Conservation (phyloP, 2,329 filamentous ascomycete genomes). For the Cladosporium cucumerinum region DNA sequence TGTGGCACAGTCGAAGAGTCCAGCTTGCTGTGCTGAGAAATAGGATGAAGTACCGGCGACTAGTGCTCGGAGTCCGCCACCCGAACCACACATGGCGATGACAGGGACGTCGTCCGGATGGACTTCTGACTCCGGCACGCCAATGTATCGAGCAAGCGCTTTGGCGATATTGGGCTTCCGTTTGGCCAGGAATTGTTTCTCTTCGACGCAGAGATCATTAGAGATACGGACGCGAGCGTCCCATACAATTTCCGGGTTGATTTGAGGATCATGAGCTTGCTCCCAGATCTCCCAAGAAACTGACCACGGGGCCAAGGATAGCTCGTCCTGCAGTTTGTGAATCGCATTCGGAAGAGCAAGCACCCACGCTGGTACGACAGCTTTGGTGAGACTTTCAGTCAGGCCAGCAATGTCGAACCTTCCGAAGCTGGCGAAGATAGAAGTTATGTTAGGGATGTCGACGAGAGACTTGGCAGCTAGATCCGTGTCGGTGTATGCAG, state of each 20-base stretch:
- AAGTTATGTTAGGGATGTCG: conserved; percentile 16
- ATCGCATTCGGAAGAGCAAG: conserved; percentile 71
- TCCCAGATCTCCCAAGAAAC: conserved; percentile 90
- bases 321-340: conserved; percentile 78
- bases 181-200: conserved; percentile 68
- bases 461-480: background rate
- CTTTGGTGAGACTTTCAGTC: conserved; percentile 27
- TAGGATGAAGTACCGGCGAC: conserved; percentile 88
- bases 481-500: background rate
- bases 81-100: conserved; percentile 92
- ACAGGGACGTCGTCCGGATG: conserved; percentile 88
- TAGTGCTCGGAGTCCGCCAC: conserved; percentile 83
- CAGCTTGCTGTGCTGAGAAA: conserved; percentile 77
- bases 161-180: conserved; percentile 66
- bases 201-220: conserved; percentile 74
- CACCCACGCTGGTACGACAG: conserved; percentile 78
- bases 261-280: conserved; percentile 77
- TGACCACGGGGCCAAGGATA: conserved; percentile 83
- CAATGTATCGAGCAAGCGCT: conserved; percentile 79
- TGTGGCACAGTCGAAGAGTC: conserved; percentile 88
- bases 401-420: conserved; percentile 29
- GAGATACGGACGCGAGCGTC: conserved; percentile 81
- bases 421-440: conserved; percentile 28
- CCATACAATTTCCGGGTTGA: conserved; percentile 84
- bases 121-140: conserved; percentile 73